Conservation (phyloP, 768 basidiomycete species). For the Suillus hirtellus region DNA sequence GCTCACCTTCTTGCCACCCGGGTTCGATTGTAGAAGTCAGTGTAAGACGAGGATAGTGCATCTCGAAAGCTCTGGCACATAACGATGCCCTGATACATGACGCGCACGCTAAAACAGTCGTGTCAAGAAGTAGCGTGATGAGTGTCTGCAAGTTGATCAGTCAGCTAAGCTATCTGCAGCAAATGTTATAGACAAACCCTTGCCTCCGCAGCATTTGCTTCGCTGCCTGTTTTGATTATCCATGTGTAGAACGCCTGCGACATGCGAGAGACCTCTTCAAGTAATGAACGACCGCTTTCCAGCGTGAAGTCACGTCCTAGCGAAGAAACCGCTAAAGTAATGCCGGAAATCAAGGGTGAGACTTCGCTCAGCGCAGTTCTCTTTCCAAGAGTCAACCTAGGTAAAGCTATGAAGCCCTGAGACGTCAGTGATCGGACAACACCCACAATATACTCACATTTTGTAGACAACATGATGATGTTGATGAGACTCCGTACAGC, state of each 20-base stretch:
- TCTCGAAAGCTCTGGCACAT: slow-evolving; percentile 48
- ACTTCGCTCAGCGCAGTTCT: slow-evolving; percentile 22
- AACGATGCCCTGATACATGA: slow-evolving; percentile 43
- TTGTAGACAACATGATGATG: slow-evolving; percentile 20
- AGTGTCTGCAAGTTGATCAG: slow-evolving; percentile 23
- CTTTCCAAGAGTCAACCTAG: slow-evolving; percentile 27
- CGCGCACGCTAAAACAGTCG: slow-evolving; percentile 36
- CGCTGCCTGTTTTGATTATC: slow-evolving; percentile 13
- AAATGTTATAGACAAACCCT: slow-evolving; percentile 19
- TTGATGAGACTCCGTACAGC: slow-evolving; percentile 19
- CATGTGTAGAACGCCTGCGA: slow-evolving; percentile 20
- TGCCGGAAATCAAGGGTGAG: slow-evolving; percentile 20
- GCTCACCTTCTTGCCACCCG: slow-evolving; percentile 44
- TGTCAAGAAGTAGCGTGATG: slow-evolving; percentile 36
- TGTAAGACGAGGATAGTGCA: slow-evolving; percentile 46
- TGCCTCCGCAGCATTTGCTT: slow-evolving; percentile 13
- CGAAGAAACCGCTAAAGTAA: slow-evolving; percentile 18
- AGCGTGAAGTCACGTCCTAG: slow-evolving; percentile 17
- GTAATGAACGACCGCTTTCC: slow-evolving; percentile 22
- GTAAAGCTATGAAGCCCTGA: slow-evolving; percentile 21
- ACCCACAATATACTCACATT: slow-evolving; percentile 20
- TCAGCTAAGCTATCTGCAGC: neutral
- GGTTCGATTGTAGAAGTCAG: slow-evolving; percentile 31
- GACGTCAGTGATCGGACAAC: slow-evolving; percentile 2
- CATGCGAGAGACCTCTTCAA: slow-evolving; percentile 21